Percentiles rank a stretch among this genome's conserved stretches.
Conservation (phyloP, 345 rosid genomes). For the Salix purpurea region DNA sequence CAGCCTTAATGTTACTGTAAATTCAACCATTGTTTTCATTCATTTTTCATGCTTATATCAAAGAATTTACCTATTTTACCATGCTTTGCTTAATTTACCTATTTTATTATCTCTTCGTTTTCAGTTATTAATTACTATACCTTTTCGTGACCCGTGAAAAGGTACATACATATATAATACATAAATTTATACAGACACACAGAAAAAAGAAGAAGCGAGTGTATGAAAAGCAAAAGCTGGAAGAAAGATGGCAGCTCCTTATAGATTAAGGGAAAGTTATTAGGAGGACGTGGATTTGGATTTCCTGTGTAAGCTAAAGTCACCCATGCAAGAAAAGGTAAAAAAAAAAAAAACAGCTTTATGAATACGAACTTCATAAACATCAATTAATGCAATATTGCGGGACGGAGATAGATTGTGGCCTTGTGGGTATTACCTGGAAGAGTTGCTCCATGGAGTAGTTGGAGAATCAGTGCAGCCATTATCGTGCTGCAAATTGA, state of each 20-base stretch:
- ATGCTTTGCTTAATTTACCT: no score
- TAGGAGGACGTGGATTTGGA: background rate
- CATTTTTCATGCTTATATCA: no score
- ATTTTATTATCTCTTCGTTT: background rate
- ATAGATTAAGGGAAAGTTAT: background rate
- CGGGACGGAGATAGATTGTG: background rate
- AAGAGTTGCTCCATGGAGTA: conserved; percentile 31
- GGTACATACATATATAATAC: background rate
- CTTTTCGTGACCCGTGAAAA: background rate
- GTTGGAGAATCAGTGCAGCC: conserved; percentile 2
- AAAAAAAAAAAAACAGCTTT: background rate
- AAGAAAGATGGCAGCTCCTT: conserved; percentile 1
- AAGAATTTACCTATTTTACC: no score
- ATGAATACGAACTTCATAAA: background rate
- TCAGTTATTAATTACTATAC: background rate
- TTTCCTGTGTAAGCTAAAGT: conserved; percentile 9
- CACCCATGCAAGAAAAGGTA: conserved; percentile 3
- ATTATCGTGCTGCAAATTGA: conserved; percentile 15
- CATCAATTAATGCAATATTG: background rate
- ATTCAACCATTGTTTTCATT: background rate
- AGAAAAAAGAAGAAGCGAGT: background rate
- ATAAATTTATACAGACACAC: background rate
- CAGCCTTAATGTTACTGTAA: background rate
- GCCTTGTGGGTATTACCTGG: conserved; percentile 29
- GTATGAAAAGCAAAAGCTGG: conserved; percentile 18